These are phyloP conservation scores for Pythium rhizo-oryzae DNA, from an alignment of 352 stramenopile species.

Conservation along the genomic window DNA sequence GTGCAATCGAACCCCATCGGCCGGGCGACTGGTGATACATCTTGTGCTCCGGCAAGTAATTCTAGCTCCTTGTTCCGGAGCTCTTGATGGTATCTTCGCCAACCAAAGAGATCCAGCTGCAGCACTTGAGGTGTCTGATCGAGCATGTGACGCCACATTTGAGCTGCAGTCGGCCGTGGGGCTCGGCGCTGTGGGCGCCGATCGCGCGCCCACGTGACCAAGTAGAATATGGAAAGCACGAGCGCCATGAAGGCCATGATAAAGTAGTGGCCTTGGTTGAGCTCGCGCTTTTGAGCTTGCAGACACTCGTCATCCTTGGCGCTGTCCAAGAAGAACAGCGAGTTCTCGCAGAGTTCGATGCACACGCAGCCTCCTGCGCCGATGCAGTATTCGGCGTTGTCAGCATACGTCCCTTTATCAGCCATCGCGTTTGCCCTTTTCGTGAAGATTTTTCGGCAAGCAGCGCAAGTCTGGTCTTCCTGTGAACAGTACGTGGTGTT, in stretches of 20 bases:
- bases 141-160: conserved; percentile 19
- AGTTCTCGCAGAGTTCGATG: conserved; percentile 11
- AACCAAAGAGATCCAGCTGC: conserved; percentile 19
- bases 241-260: background rate
- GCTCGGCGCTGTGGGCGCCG: background rate
- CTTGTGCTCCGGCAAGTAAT: background rate
- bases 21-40: conserved; percentile 14
- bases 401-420: background rate
- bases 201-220: background rate
- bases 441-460: background rate
- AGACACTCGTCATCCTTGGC: background rate
- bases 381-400: conserved; percentile 1
- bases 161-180: background rate
- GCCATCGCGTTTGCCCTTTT: too few species aligned
- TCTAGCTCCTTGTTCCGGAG: conserved; percentile 12
- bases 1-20: conserved; percentile 16
- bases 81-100: conserved; percentile 10
- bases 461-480: background rate
- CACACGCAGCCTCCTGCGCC: conserved; percentile 12
- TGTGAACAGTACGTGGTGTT: conserved; percentile 22
- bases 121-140: conserved; percentile 10
- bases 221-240: background rate
- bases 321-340: background rate
- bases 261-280: background rate
- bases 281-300: background rate